Evolutionary conservation across 2,329 filamentous ascomycete genomes (phyloP), one percentile per base, ranked within the genome.

Genomic region (Ophiocordyceps camponoti-saundersi): DNA sequence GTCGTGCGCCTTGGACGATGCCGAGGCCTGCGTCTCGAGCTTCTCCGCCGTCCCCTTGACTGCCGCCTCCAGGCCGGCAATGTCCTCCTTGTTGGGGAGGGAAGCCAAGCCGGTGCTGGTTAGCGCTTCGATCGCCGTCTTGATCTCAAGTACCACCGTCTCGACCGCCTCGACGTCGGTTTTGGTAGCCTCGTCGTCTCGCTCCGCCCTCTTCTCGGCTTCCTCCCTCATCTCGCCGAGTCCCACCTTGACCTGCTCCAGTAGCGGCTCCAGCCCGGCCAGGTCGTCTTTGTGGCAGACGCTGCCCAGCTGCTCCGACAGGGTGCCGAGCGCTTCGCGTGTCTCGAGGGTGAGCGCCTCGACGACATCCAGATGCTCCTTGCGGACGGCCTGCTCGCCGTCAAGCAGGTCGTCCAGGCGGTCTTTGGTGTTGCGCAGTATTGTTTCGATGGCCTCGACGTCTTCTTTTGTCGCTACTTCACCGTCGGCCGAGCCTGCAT

Each of bases 361-460:
- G 3, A 90, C 69, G 1, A 73, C 69, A 51, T 82, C 77, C 23
- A 82, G 63, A 46, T 82, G 76, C 32, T 81, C 77, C 55, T 79
- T 81, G 47, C 72, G 71, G 11, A 88, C 79, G 2, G 78, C 69
- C 48, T 84, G 79, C 32, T 88, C 82, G 3, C 79, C 74, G 45
- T 89, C 76, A 45, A 94, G 75, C 20, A 78, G 61, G 49, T 94
- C 88, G 49, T 95, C 90, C 11, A 96, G 69, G 44, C 85, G 85
- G 6, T 82, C 79, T 60, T 95, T 95, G 30, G 88, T 89, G 59
- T 94, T 95, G 41, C 83, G 79, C 13, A 96, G 72, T 44, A 96
- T 79, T 0, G 84, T 93, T 62, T 95, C 90, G 49, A 96, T 89
- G 12, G 87, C 87, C 50, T 90, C 79, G 0, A 89, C 85, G 55